Conservation (phyloP, 2,329 filamentous ascomycete genomes). For the Phyllachora maydis region DNA sequence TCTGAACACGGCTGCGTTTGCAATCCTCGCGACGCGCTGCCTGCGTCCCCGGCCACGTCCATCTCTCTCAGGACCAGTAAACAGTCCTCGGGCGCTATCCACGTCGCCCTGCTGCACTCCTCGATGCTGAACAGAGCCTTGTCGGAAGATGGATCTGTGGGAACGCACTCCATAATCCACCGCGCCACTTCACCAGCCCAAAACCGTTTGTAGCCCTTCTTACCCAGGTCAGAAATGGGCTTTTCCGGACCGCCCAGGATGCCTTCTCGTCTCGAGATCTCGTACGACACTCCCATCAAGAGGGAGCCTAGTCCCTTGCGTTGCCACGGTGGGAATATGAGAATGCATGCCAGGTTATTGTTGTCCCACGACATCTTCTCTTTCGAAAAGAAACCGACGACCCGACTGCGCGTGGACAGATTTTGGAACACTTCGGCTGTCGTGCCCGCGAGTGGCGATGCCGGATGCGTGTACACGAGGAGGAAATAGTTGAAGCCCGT, state of each 20-base stretch:
- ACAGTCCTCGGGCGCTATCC: constrained; percentile 72
- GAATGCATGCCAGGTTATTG: constrained; percentile 91
- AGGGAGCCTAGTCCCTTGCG: constrained; percentile 72
- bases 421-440: no score
- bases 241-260: constrained; percentile 85
- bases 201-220: constrained; percentile 63
- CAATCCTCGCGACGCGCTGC: constrained; percentile 19
- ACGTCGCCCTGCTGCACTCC: constrained; percentile 57
- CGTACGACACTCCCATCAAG: constrained; percentile 85
- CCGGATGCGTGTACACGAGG: constrained; percentile 50
- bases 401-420: constrained; percentile 20
- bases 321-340: constrained; percentile 92
- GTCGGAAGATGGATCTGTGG: no score
- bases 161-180: constrained; percentile 34
- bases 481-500: constrained; percentile 88
- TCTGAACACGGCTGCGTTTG: no score
- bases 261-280: constrained; percentile 66
- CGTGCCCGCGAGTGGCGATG: no score
- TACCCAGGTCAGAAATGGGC: constrained; percentile 70
- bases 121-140: constrained; percentile 48
- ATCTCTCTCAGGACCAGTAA: constrained; percentile 61
- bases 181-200: constrained; percentile 73
- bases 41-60: constrained; percentile 44
- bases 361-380: constrained; percentile 98
- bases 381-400: constrained; percentile 96